A percentile compares a stretch with the other conserved stretches of the same genome.
Conservation (phyloP, 805 yeast genomes). For the Candida boidinii region DNA sequence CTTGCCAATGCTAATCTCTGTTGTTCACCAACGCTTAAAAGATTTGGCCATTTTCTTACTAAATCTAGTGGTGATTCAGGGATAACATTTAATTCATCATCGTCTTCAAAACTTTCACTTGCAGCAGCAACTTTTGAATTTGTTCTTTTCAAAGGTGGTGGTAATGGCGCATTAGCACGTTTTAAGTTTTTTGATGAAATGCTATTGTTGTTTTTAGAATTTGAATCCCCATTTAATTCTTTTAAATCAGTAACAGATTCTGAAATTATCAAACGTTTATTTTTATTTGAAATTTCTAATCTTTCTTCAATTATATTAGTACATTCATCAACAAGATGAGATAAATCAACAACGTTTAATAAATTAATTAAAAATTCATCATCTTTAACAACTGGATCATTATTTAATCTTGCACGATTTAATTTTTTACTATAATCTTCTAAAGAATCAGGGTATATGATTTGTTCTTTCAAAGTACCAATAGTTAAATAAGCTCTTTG, state of each 20-base stretch:
- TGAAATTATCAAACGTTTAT: too few species aligned
- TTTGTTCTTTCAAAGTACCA: conserved; percentile 78
- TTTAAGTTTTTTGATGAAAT: too few species aligned
- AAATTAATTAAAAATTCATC: conserved; percentile 46
- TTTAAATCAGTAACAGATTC: not conserved
- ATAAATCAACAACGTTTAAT: conserved; percentile 48
- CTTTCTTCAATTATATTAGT: conserved; percentile 6
- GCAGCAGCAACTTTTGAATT: conserved; percentile 26
- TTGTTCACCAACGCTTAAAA: conserved; percentile 84
- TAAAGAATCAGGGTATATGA: conserved; percentile 76
- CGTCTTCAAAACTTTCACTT: too few species aligned
- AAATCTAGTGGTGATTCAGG: conserved; percentile 49
- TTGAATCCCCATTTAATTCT: not conserved
- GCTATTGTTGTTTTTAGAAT: too few species aligned
- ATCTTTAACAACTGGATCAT: conserved; percentile 21
- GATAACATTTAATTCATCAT: conserved; percentile 7
- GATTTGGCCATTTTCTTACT: conserved; percentile 79
- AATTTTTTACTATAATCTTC: conserved; percentile 38
- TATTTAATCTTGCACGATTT: conserved; percentile 18
- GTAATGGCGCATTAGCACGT: too few species aligned
- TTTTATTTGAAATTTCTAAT: conserved; percentile 1
- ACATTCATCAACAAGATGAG: conserved; percentile 43
- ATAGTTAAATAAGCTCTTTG: conserved; percentile 83
- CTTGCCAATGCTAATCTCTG: conserved; percentile 92
- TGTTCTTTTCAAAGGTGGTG: too few species aligned